Evolutionary conservation across 805 yeast genomes (phyloP).

Genomic region (Starmerella bombi): DNA sequence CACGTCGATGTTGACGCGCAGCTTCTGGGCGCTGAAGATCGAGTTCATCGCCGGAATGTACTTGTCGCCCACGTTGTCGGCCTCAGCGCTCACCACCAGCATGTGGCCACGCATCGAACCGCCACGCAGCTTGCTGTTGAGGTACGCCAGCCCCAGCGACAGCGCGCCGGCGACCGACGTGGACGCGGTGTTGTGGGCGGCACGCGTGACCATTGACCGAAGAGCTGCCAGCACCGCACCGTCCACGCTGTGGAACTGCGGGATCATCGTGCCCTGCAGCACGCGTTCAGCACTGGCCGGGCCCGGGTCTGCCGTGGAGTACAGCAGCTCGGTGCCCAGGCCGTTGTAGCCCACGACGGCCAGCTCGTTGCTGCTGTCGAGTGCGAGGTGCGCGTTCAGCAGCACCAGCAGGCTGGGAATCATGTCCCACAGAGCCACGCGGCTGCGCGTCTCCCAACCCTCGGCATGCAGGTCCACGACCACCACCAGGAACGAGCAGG

Average conservation of each 20-base stretch:
- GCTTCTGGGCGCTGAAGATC: slow-evolving; percentile 89
- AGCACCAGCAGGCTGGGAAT: slow-evolving; percentile 57
- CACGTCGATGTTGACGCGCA: slow-evolving; percentile 72
- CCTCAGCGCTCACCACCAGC: slow-evolving; percentile 46
- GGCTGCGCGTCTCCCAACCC: slow-evolving; percentile 39
- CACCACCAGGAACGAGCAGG: slow-evolving; percentile 68
- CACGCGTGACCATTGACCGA: slow-evolving; percentile 33
- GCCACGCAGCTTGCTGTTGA: slow-evolving; percentile 41
- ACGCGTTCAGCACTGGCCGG: not conserved
- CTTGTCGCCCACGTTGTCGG: slow-evolving; percentile 58
- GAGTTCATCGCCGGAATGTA: slow-evolving; percentile 92
- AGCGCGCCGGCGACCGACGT: slow-evolving; percentile 48
- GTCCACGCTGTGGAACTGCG: slow-evolving; percentile 72
- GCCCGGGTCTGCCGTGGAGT: slow-evolving; percentile 34
- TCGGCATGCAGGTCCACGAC: slow-evolving; percentile 65
- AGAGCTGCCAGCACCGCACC: slow-evolving; percentile 54
- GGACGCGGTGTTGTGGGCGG: slow-evolving; percentile 47
- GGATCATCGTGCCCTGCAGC: slow-evolving; percentile 48
- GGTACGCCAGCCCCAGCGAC: slow-evolving; percentile 69
- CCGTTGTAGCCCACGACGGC: slow-evolving; percentile 69
- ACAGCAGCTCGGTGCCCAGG: slow-evolving; percentile 52
- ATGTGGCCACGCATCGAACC: slow-evolving; percentile 49
- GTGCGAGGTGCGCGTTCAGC: slow-evolving; percentile 75
- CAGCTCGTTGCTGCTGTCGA: slow-evolving; percentile 72
- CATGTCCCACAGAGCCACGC: slow-evolving; percentile 39